These are phyloP conservation scores for Globisporangium polare DNA, from an alignment of 352 stramenopile genomes.

Conservation along the genomic window DNA sequence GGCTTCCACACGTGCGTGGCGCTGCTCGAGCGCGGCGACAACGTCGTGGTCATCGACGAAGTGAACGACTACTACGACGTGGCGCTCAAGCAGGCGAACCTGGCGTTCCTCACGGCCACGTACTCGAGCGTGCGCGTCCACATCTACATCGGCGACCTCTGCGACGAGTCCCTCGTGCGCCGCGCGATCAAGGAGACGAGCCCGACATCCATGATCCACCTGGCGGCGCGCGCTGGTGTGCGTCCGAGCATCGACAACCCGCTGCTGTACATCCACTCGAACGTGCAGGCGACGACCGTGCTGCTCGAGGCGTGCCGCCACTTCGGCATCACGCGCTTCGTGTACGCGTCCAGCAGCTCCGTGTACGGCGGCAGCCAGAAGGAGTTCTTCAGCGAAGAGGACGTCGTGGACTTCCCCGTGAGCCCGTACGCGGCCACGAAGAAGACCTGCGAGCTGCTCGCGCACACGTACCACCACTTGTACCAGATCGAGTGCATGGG, in stretches of 20 bases:
- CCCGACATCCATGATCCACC: conserved; percentile 89
- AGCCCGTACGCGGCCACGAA: conserved; percentile 98
- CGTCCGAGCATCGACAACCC: conserved; percentile 97
- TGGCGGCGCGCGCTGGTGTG: conserved; percentile 96
- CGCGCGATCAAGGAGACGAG: conserved; percentile 87
- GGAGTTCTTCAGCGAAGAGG: conserved; percentile 87
- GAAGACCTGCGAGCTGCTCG: conserved; percentile 96
- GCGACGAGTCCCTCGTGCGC: conserved; percentile 89
- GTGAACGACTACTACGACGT: conserved; percentile 99
- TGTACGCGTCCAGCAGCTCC: conserved; percentile 94
- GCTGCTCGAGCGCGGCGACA: conserved; percentile 83
- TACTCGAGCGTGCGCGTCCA: conserved; percentile 54
- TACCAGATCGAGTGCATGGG: conserved; percentile 94
- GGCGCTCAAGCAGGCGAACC: conserved; percentile 94
- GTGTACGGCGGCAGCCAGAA: conserved; percentile 95
- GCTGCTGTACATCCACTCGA: conserved; percentile 97
- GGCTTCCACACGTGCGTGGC: conserved; percentile 93
- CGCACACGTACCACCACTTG: conserved; percentile 96
- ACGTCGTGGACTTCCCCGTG: conserved; percentile 93
- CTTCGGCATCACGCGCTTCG: conserved; percentile 91
- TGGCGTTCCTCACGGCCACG: conserved; percentile 71
- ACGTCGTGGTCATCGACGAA: conserved; percentile 97
- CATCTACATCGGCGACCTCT: conserved; percentile 92
- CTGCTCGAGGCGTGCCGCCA: conserved; percentile 91
- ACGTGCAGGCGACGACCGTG: conserved; percentile 92